A percentile compares a stretch with the other conserved stretches of the same genome.
Conservation (phyloP, 345 rosid species). For the Citrus cavaleriei region DNA sequence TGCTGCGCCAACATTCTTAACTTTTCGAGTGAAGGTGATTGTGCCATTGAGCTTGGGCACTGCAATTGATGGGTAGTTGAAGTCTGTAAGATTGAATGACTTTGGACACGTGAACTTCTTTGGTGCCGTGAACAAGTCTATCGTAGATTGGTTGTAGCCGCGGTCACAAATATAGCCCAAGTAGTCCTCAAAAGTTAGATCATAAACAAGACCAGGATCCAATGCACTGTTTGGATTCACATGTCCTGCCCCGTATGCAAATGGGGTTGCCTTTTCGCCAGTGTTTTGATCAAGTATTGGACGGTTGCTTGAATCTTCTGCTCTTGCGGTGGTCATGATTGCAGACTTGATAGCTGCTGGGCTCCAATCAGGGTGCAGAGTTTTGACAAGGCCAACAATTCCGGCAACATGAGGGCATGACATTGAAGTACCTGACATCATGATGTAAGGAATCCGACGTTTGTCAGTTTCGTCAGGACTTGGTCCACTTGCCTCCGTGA, state of each 20-base stretch:
- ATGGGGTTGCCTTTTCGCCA: not conserved
- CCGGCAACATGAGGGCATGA: conserved; percentile 57
- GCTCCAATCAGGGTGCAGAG: conserved; percentile 46
- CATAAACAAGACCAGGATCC: conserved; percentile 14
- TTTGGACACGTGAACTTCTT: not conserved
- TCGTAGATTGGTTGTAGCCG: not conserved
- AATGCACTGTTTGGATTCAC: conserved; percentile 2
- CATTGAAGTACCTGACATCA: conserved; percentile 53
- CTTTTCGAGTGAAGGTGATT: too few relatives aligned
- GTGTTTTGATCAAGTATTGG: conserved; percentile 11
- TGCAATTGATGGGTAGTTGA: too few relatives aligned
- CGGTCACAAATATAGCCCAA: not conserved
- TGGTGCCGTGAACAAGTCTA: not conserved
- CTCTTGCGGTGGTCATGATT: conserved; percentile 48
- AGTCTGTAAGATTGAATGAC: not conserved
- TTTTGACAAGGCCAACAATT: conserved; percentile 47
- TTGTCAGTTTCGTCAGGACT: too few relatives aligned
- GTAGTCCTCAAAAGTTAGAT: not conserved
- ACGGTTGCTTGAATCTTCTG: conserved; percentile 12
- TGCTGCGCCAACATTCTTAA: too few relatives aligned
- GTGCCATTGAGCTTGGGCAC: too few relatives aligned
- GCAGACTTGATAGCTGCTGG: conserved; percentile 51
- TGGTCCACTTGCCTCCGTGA: conserved; percentile 21
- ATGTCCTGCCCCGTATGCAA: not conserved
- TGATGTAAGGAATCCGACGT: conserved; percentile 26